Evolutionary conservation across 2,329 filamentous ascomycete species (phyloP).

Genomic region (Lasiodiplodia hormozganensis): DNA sequence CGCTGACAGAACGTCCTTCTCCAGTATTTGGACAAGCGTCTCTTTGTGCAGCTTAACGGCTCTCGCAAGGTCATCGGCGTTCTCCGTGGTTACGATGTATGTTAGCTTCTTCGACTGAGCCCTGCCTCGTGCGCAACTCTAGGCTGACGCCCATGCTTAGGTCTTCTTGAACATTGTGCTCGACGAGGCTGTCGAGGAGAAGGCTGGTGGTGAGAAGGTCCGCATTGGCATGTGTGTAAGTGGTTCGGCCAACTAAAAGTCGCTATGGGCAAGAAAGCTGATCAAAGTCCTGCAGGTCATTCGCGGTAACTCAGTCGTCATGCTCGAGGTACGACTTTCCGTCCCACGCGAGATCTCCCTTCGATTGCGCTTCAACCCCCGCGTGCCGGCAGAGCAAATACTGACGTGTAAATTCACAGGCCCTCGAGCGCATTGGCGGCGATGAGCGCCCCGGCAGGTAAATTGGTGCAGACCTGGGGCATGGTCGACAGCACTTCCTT

Average conservation of each 20-base stretch:
- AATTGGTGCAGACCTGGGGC: constrained; percentile 25
- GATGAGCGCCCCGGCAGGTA: constrained; percentile 32
- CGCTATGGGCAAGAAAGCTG: constrained; percentile 32
- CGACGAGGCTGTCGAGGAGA: constrained; percentile 96
- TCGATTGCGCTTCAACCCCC: background rate
- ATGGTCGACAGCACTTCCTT: constrained; percentile 7
- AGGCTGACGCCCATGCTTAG: constrained; percentile 53
- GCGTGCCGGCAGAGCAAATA: background rate
- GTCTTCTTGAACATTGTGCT: constrained; percentile 98
- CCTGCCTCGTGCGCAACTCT: background rate
- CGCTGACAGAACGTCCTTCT: constrained; percentile 2
- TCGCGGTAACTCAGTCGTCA: constrained; percentile 96
- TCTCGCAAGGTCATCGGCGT: constrained; percentile 96
- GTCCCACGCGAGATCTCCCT: background rate
- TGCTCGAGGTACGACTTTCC: constrained; percentile 73
- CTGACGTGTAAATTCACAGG: constrained; percentile 32
- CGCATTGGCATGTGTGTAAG: constrained; percentile 90
- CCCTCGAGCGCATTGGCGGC: constrained; percentile 48
- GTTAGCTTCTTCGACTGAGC: constrained; percentile 39
- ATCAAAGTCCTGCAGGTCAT: constrained; percentile 71
- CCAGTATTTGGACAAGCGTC: constrained; percentile 98
- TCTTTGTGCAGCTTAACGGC: constrained; percentile 97
- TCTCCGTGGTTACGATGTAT: constrained; percentile 93
- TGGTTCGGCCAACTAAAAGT: constrained; percentile 33
- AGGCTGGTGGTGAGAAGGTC: constrained; percentile 87